Percentiles rank a stretch among this genome's conserved stretches.
Conservation (phyloP, 106 monocot species). For the Allium cepa region DNA sequence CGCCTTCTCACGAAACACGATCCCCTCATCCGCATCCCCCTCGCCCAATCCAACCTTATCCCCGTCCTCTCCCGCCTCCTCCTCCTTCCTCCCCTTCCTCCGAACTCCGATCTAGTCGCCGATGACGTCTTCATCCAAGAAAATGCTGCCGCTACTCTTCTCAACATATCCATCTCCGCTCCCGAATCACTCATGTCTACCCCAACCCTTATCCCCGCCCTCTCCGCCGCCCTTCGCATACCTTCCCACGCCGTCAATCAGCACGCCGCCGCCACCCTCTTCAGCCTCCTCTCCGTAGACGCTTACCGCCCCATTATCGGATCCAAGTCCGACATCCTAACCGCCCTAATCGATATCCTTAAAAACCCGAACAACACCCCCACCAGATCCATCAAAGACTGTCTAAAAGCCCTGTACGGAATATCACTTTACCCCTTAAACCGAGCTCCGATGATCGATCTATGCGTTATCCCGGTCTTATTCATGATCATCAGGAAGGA, state of each 20-base stretch:
- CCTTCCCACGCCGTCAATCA: conserved; percentile 23
- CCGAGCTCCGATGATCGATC: conserved; percentile 32
- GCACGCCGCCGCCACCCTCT: conserved; percentile 60
- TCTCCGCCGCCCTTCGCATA: conserved; percentile 28
- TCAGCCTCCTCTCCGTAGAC: conserved; percentile 71
- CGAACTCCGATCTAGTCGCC: background rate
- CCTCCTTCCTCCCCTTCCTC: background rate
- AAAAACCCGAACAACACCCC: conserved; percentile 7
- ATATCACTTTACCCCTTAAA: conserved; percentile 48
- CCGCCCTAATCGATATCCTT: conserved; percentile 21
- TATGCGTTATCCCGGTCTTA: conserved; percentile 42
- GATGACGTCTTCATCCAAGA: background rate
- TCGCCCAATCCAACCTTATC: conserved; percentile 51
- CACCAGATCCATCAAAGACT: conserved; percentile 43
- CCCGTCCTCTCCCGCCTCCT: conserved; percentile 45
- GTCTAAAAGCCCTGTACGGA: conserved; percentile 71
- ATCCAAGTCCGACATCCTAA: conserved; percentile 8
- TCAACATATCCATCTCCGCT: conserved; percentile 63
- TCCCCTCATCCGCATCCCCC: conserved; percentile 39
- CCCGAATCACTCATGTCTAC: conserved; percentile 59
- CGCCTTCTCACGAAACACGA: conserved; percentile 64
- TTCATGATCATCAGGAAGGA: conserved; percentile 42
- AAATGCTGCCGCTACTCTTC: conserved; percentile 54
- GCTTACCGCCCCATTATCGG: conserved; percentile 61
- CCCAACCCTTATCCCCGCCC: conserved; percentile 54